phyloP scores from a whole-genome alignment of 805 yeast species.

The Suhomyces kilbournensis region DNA sequence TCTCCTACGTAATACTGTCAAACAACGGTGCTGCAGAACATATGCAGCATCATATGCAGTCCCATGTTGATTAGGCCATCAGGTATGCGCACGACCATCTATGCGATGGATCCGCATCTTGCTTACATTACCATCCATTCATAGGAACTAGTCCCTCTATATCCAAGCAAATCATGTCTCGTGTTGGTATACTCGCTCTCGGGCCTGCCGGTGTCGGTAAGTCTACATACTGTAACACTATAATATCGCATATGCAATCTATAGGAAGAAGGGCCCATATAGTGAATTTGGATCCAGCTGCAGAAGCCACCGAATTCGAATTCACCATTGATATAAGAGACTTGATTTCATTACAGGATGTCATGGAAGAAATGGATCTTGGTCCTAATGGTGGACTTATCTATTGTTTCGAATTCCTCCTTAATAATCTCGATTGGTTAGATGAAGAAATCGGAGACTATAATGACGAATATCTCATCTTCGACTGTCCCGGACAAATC shows the following conservation, averaged over 20 bases:
- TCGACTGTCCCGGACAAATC: constrained; percentile 97
- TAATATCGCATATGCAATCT: constrained; percentile 83
- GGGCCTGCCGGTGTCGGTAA: constrained; percentile 99
- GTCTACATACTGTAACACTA: constrained; percentile 86
- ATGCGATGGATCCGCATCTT: not conserved
- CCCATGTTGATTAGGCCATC: not conserved
- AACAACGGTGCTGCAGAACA: not conserved
- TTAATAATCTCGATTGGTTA: constrained; percentile 92
- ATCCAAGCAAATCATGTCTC: constrained; percentile 56
- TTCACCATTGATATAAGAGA: constrained; percentile 92
- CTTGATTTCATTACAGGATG: constrained; percentile 85
- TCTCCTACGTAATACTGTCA: not conserved
- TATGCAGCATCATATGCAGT: not conserved
- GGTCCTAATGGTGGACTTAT: constrained; percentile 96
- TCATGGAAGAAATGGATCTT: constrained; percentile 87
- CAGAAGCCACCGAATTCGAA: constrained; percentile 87
- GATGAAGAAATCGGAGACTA: constrained; percentile 96
- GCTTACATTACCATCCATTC: not conserved
- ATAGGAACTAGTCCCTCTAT: not conserved
- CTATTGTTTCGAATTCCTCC: constrained; percentile 88
- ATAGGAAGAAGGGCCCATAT: constrained; percentile 92
- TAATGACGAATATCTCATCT: constrained; percentile 89
- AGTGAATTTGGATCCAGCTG: constrained; percentile 95
- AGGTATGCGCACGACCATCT: not conserved
- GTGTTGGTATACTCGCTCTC: constrained; percentile 88